Percentiles rank a stretch among this genome's conserved stretches.
phyloP scores from a whole-genome alignment of 2,329 filamentous ascomycete genomes.

The Periglandula ipomoeae region DNA sequence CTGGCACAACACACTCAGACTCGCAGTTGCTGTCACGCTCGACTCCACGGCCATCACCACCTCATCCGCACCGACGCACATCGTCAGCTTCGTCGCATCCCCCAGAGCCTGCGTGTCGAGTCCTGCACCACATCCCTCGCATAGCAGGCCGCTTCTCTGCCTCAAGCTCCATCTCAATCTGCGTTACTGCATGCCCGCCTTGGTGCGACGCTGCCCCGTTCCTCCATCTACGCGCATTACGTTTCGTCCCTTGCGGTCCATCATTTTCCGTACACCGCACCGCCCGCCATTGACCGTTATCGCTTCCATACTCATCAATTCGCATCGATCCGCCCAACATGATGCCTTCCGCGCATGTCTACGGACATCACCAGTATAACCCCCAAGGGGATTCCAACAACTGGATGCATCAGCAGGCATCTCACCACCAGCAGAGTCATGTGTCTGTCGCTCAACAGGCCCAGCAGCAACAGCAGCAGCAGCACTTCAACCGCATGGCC shows the following conservation, averaged over 20 bases:
- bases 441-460: conserved; percentile 40
- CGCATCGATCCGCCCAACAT: conserved; percentile 30
- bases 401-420: conserved; percentile 60
- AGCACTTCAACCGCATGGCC: conserved; percentile 67
- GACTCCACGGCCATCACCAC: background rate
- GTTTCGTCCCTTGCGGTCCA: background rate
- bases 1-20: too few relatives aligned
- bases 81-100: conserved; percentile 2
- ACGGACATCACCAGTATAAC: conserved; percentile 59
- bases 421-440: conserved; percentile 50
- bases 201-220: background rate
- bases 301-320: background rate
- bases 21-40: background rate
- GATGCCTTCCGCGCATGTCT: conserved; percentile 56
- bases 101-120: conserved; percentile 1
- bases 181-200: background rate
- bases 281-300: background rate
- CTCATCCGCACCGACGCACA: background rate
- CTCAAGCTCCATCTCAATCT: background rate
- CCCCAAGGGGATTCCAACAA: conserved; percentile 50
- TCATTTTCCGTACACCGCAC: background rate
- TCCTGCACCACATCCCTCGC: background rate
- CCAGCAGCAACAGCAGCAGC: conserved; percentile 36
- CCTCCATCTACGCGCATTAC: background rate
- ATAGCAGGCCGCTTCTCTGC: background rate